Evolutionary conservation across 2,329 filamentous ascomycete species (phyloP), one percentile per base, ranked within the genome.

Genomic region (Davidsoniella virescens): DNA sequence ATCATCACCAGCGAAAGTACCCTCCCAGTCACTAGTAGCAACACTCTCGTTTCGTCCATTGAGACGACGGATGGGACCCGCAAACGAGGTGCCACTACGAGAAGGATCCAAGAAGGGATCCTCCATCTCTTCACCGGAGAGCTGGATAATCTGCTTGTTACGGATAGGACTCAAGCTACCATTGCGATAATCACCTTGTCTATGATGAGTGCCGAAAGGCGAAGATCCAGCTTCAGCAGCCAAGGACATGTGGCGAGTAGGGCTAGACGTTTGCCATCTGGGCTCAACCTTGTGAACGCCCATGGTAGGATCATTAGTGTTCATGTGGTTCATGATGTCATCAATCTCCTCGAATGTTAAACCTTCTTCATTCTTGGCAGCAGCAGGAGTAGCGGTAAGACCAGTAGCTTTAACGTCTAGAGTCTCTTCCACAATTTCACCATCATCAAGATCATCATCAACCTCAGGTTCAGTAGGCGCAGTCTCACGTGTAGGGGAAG

Each of bases 11-110:
- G 83, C 82, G 54, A 95, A 80, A 44, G 82, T 78, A 60, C 83
- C 83, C 59, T 94, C 87, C 92, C 92, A 98, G 63, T 96, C 90
- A 61, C 88, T 95, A 53, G 80, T 75, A 20, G 82, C 79, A 5
- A 51, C 47, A 18, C 52, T 47, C 20, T 56, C 59, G 40, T 71
- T 72, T 53, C 72, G 74, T 2, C 44, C 40, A 57, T 82, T 78
- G 50, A 86, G 70, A 49, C 76, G 75, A 54, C 76, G 75, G 25
- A 87, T 67, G 48, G 77, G 72, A 18, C 75, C 72, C 8, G 57
- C 60, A 23, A 61, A 55, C 33, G 71, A 72, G 53, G 72, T 75
- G 56, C 81, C 78, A 50, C 86, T 70, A 49, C 76, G 75, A 54
- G 77, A 75, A 26, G 87, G 67, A 37, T 75, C 70, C 58, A 73